Base-by-base conservation (phyloP, 805 yeast species). In the Grigorovia transvaalensis region DNA sequence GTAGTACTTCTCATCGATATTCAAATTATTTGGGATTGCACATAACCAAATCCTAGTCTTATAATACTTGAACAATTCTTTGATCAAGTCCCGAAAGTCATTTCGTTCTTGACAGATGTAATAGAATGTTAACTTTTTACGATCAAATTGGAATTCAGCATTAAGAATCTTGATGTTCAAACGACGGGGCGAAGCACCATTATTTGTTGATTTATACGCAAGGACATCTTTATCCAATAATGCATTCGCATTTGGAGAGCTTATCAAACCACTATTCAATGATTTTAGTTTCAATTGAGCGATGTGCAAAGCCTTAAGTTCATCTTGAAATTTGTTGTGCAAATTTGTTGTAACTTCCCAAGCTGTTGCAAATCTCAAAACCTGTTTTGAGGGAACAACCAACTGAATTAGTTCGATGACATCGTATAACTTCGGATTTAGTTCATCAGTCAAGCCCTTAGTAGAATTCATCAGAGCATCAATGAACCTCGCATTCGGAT, bases 41-140 rank as follows among this genome's bases (percentile, higher is more conserved):
- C 91, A 84, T 67, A 85, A 70, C 95, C 95, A 85, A 56, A 85
- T 85, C 59, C 91, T 73, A 0, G 90, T 84, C 68, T 85, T 85
- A 71, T 84, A 85, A 54, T 83, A 80, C 62, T 83, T 80, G 71
- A 84, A 85, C 35, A 85, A 69, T 60, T 85, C 90, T 54, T 84
- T 80, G 52, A 85, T 85, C 61, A 85, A 72, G 49, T 80, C 85
- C 53, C 91, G 72, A 64, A 85, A 85, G 64, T 85, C 93, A 53
- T 85, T 76, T 56, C 93, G 69, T 61, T 81, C 81, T 49, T 77
- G 74, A 61, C 84, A 76, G 53, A 73, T 76, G 61, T 83, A 83
- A 67, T 84, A 85, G 59, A 86, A 84, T 5, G 85, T 85, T 56
- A 85, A 73, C 59, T 85, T 85, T 64, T 84, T 84, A 51, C 85